phyloP scores from a whole-genome alignment of 2,329 filamentous ascomycete genomes.

The Talaromyces sp. region DNA sequence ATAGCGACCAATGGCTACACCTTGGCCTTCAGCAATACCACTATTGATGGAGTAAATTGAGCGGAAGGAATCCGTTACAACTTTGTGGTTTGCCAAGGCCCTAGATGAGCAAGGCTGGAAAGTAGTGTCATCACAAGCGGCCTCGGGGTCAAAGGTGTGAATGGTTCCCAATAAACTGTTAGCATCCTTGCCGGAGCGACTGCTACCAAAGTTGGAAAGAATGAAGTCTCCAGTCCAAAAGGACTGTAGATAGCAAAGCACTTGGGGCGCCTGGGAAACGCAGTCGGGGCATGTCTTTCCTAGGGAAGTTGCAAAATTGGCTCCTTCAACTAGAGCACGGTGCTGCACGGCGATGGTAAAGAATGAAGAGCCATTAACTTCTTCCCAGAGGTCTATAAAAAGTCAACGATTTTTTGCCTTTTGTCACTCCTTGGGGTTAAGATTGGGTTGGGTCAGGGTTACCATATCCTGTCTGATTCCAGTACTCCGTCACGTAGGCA shows the following conservation, averaged over 20 bases:
- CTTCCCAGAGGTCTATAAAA: slow-evolving; percentile 69
- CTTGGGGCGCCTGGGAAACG: slow-evolving; percentile 63
- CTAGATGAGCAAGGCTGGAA: slow-evolving; percentile 72
- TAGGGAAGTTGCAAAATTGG: slow-evolving; percentile 61
- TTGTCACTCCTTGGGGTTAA: not conserved
- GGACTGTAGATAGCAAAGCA: slow-evolving; percentile 70
- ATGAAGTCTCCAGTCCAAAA: slow-evolving; percentile 71
- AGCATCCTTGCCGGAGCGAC: slow-evolving; percentile 66
- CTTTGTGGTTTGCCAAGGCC: slow-evolving; percentile 72
- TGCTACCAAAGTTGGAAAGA: slow-evolving; percentile 64
- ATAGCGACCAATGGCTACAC: slow-evolving; percentile 65
- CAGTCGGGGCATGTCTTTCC: slow-evolving; percentile 63
- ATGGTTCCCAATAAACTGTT: slow-evolving; percentile 68
- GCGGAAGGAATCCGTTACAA: slow-evolving; percentile 72
- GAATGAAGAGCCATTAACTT: slow-evolving; percentile 72
- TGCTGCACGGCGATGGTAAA: slow-evolving; percentile 71
- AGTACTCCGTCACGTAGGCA: slow-evolving; percentile 70
- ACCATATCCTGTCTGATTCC: slow-evolving; percentile 61
- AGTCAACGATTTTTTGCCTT: not conserved
- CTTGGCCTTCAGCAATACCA: slow-evolving; percentile 60
- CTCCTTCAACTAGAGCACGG: slow-evolving; percentile 59
- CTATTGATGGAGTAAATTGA: slow-evolving; percentile 67
- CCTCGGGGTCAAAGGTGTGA: slow-evolving; percentile 66
- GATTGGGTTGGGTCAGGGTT: not conserved
- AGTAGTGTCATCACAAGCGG: slow-evolving; percentile 65